Conservation (phyloP, 2,329 filamentous ascomycete genomes). For the Fusarium xylarioides region DNA sequence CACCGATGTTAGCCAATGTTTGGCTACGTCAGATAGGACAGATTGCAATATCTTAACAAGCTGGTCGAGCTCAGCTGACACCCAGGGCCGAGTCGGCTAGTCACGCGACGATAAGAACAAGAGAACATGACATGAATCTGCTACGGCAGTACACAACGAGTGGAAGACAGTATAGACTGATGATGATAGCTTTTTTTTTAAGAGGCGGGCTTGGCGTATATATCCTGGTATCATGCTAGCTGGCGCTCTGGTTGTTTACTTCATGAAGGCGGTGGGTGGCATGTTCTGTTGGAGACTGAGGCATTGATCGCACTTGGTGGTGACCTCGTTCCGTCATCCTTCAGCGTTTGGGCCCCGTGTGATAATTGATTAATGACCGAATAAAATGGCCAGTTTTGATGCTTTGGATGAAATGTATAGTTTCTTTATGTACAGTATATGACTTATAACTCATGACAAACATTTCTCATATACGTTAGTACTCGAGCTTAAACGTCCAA, state of each 20-base stretch:
- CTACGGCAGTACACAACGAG: conserved; percentile 40
- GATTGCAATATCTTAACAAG: conserved; percentile 17
- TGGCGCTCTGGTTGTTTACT: conserved; percentile 47
- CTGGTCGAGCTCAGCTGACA: conserved; percentile 23
- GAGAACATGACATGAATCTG: conserved; percentile 29
- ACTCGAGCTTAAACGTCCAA: not conserved
- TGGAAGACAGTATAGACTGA: conserved; percentile 42
- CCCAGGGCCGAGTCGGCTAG: conserved; percentile 31
- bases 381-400: conserved; percentile 17
- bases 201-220: conserved; percentile 45
- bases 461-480: not conserved
- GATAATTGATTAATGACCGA: conserved; percentile 47
- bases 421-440: not conserved
- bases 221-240: conserved; percentile 45
- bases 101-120: conserved; percentile 30
- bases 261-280: conserved; percentile 35
- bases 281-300: conserved; percentile 36
- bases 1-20: conserved; percentile 9
- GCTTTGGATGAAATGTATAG: not conserved
- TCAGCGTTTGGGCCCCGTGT: conserved; percentile 31
- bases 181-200: conserved; percentile 35
- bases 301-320: conserved; percentile 21
- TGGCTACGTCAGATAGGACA: conserved; percentile 11
- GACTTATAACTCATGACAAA: not conserved
- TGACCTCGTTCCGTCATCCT: conserved; percentile 24